These are phyloP conservation scores for Nitzschia sp. DNA, from an alignment of 108 stramenopile genomes.

Conservation along the genomic window DNA sequence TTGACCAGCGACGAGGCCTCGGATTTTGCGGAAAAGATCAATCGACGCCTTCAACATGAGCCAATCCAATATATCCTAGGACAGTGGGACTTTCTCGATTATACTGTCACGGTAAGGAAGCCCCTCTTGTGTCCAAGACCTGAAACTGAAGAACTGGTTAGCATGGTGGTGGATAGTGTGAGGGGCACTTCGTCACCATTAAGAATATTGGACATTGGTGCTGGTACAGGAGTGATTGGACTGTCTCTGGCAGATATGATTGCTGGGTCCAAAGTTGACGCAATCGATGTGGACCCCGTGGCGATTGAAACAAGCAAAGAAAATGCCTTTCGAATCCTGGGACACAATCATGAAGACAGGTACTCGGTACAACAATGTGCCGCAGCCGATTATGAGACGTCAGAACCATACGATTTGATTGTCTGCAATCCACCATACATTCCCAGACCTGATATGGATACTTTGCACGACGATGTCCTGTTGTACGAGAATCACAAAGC, in stretches of 20 bases:
- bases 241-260: slow-evolving; percentile 70
- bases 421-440: slow-evolving; percentile 97
- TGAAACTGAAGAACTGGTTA: slow-evolving; percentile 93
- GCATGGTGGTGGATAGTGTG: slow-evolving; percentile 45
- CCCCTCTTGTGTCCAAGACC: slow-evolving; percentile 92
- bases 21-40: slow-evolving; percentile 38
- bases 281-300: slow-evolving; percentile 76
- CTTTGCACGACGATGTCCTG: slow-evolving; percentile 63
- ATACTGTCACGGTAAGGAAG: slow-evolving; percentile 58
- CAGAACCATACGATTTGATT: slow-evolving; percentile 74
- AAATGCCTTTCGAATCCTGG: slow-evolving; percentile 67
- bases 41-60: slow-evolving; percentile 62
- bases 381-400: slow-evolving; percentile 47
- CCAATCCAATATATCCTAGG: slow-evolving; percentile 94
- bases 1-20: slow-evolving; percentile 46
- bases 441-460: slow-evolving; percentile 70
- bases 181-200: slow-evolving; percentile 21
- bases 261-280: slow-evolving; percentile 51
- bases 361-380: slow-evolving; percentile 22
- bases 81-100: slow-evolving; percentile 90
- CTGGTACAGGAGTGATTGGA: slow-evolving; percentile 92
- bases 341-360: neutral
- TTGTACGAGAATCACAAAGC: slow-evolving; percentile 76
- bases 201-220: slow-evolving; percentile 87
- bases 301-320: slow-evolving; percentile 75